phyloP scores from a whole-genome alignment of 306 rosid species.

The Canavalia gladiata region DNA sequence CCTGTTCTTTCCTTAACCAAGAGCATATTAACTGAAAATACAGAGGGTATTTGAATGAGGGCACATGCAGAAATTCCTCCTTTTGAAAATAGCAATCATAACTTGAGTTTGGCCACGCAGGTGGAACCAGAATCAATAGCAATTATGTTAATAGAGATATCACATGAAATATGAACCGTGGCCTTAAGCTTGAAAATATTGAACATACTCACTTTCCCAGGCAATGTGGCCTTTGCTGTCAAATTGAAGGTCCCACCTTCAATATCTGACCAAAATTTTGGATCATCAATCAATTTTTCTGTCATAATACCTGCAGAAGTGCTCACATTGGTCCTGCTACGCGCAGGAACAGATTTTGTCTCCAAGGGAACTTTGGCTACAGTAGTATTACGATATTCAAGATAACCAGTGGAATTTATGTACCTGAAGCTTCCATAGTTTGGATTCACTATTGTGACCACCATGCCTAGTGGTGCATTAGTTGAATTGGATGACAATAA shows the following conservation, averaged over 20 bases:
- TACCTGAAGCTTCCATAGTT: constrained; percentile 52
- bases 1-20: constrained; percentile 6
- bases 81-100: constrained; percentile 23
- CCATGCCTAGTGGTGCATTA: constrained; percentile 44
- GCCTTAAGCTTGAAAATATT: constrained; percentile 59
- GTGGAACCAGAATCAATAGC: constrained; percentile 32
- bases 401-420: constrained; percentile 33
- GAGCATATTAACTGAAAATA: neutral
- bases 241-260: constrained; percentile 50
- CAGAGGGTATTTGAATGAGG: neutral
- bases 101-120: constrained; percentile 57
- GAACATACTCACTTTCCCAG: constrained; percentile 54
- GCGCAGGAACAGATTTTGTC: constrained; percentile 22
- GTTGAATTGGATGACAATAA: neutral
- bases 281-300: neutral
- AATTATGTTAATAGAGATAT: constrained; percentile 41
- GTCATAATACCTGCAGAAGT: constrained; percentile 40
- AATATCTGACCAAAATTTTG: constrained; percentile 9
- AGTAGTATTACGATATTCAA: constrained; percentile 33
- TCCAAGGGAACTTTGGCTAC: constrained; percentile 46
- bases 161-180: constrained; percentile 48
- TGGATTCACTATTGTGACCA: constrained; percentile 52
- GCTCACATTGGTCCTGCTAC: constrained; percentile 31
- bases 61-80: neutral
- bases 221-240: constrained; percentile 45